Percentiles rank a stretch among this genome's conserved stretches.
Evolutionary conservation across 1,139 yeast species (phyloP).

Genomic region (Debaryomyces subglobosus): DNA sequence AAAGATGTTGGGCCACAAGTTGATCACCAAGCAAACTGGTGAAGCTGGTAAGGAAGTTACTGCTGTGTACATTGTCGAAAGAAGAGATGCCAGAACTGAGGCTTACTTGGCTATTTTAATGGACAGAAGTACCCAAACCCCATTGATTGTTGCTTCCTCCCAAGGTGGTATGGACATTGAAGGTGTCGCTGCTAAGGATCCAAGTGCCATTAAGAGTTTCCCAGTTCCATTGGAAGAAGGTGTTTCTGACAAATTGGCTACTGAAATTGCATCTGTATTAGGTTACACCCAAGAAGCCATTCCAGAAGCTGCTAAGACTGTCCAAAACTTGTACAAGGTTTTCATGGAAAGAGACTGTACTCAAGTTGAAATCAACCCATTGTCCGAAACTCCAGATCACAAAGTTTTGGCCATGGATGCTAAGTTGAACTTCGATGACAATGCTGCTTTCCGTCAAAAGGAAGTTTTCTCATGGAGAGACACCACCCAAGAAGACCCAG

Average conservation of each 20-base stretch:
- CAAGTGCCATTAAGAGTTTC: constrained; percentile 90
- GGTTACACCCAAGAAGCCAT: constrained; percentile 82
- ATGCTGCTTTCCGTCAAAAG: constrained; percentile 91
- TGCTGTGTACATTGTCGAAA: constrained; percentile 94
- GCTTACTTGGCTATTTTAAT: constrained; percentile 92
- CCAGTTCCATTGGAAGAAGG: constrained; percentile 77
- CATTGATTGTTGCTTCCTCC: constrained; percentile 92
- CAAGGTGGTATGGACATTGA: constrained; percentile 99
- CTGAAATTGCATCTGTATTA: constrained; percentile 73
- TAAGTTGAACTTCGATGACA: constrained; percentile 96
- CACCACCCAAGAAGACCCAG: constrained; percentile 95
- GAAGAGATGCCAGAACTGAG: constrained; percentile 91
- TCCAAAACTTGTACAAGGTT: constrained; percentile 84
- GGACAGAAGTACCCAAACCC: constrained; percentile 91
- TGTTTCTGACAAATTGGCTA: constrained; percentile 77
- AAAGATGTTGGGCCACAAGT: constrained; percentile 89
- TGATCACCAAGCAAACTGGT: constrained; percentile 98
- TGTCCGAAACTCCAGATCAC: constrained; percentile 89
- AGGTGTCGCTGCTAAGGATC: constrained; percentile 93
- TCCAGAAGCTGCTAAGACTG: constrained; percentile 85
- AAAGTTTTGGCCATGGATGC: constrained; percentile 98
- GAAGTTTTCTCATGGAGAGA: constrained; percentile 98
- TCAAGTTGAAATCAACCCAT: constrained; percentile 98
- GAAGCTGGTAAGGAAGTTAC: constrained; percentile 96
- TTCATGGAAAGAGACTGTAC: constrained; percentile 93